phyloP scores from a whole-genome alignment of 2,329 filamentous ascomycete species.

The Cordyceps sp. region DNA sequence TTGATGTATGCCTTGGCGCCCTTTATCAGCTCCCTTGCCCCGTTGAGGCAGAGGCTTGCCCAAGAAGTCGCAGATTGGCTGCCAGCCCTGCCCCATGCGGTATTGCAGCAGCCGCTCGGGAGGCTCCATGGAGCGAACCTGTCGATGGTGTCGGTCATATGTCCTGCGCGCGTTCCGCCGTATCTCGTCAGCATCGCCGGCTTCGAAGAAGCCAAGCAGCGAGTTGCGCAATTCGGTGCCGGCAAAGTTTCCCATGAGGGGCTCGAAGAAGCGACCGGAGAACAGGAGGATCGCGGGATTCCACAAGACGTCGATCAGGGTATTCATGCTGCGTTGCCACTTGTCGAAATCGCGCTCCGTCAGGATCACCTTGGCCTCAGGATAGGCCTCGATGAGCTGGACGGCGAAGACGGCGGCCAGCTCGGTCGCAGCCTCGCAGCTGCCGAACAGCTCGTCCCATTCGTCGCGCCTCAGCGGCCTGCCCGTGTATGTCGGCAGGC shows the following conservation, averaged over 20 bases:
- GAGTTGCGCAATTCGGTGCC: background rate
- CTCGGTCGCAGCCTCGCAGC: slow-evolving; percentile 11
- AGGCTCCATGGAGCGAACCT: slow-evolving; percentile 8
- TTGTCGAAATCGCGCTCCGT: slow-evolving; percentile 11
- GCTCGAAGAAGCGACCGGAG: background rate
- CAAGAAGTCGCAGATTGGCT: slow-evolving; percentile 16
- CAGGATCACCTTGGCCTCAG: slow-evolving; percentile 13
- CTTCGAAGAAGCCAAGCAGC: slow-evolving; percentile 2
- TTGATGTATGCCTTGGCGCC: too few relatives aligned
- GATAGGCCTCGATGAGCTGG: slow-evolving; percentile 11
- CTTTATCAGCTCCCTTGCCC: too few relatives aligned
- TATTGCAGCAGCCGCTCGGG: slow-evolving; percentile 13
- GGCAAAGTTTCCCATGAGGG: background rate
- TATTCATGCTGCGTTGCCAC: slow-evolving; percentile 10
- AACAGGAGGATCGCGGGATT: background rate
- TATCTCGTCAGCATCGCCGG: slow-evolving; percentile 4
- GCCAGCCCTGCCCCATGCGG: slow-evolving; percentile 13
- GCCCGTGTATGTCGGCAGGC: slow-evolving; percentile 7
- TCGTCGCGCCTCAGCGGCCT: slow-evolving; percentile 5
- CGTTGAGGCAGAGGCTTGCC: slow-evolving; percentile 12
- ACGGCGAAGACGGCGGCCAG: slow-evolving; percentile 8
- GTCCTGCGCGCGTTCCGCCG: slow-evolving; percentile 4
- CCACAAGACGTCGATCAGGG: background rate
- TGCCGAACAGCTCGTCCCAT: slow-evolving; percentile 10
- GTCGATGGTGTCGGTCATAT: slow-evolving; percentile 12